These are phyloP conservation scores for Schwanniomyces pseudopolymorphus DNA, from an alignment of 805 yeast genomes.

Conservation along the genomic window DNA sequence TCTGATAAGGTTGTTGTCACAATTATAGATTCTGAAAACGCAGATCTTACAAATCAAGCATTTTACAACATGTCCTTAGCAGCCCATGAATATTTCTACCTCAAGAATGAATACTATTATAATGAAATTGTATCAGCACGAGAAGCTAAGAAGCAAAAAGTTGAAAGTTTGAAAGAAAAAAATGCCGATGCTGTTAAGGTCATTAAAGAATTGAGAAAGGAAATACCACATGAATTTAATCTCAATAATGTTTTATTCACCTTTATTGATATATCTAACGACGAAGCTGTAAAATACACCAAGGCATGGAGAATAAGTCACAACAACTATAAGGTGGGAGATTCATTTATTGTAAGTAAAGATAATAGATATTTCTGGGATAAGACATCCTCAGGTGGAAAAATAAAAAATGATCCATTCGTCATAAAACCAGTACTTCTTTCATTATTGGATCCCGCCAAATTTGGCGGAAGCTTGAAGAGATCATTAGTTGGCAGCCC, in stretches of 20 bases:
- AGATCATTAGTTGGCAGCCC: slow-evolving; percentile 45
- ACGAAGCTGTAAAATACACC: slow-evolving; percentile 23
- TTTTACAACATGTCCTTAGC: slow-evolving; percentile 40
- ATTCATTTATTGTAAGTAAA: slow-evolving; percentile 51
- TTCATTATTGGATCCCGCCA: slow-evolving; percentile 35
- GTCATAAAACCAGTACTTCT: slow-evolving; percentile 35
- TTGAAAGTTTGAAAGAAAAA: slow-evolving; percentile 37
- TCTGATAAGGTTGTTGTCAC: slow-evolving; percentile 49
- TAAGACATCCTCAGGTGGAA: slow-evolving; percentile 34
- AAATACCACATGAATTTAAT: slow-evolving; percentile 49
- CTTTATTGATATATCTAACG: slow-evolving; percentile 49
- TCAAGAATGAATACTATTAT: slow-evolving; percentile 42
- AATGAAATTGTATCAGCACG: slow-evolving; percentile 25
- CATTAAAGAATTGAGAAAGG: slow-evolving; percentile 47
- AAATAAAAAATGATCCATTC: slow-evolving; percentile 33
- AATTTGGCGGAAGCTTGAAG: slow-evolving; percentile 6
- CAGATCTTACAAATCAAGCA: slow-evolving; percentile 28
- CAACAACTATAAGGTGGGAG: slow-evolving; percentile 47
- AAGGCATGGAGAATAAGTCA: slow-evolving; percentile 40
- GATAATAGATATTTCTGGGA: slow-evolving; percentile 37
- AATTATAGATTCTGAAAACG: slow-evolving; percentile 43
- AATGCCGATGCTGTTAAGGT: slow-evolving; percentile 45
- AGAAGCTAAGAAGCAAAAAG: slow-evolving; percentile 42
- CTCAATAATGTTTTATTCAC: slow-evolving; percentile 44
- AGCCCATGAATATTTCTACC: slow-evolving; percentile 49